Base-by-base conservation (phyloP, 2,329 filamentous ascomycete genomes). In the Curvularia spicifera region DNA sequence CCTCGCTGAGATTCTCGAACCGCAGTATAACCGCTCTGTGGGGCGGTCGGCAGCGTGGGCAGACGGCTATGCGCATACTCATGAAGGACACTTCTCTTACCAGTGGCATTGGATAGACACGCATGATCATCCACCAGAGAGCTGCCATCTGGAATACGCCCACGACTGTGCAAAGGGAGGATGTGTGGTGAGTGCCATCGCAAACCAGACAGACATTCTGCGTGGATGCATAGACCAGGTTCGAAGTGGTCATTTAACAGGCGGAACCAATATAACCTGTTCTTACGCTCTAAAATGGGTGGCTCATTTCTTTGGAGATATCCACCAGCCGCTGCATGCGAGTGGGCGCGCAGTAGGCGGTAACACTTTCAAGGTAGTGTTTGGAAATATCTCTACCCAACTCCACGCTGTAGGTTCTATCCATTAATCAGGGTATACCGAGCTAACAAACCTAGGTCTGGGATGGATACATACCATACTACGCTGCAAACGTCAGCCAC, bases 21-120 rank as follows among this genome's bases (percentile, higher is more conserved):
- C 76, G 1, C 63, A 76, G 57, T 79, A 78, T 57, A 73, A 77
- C 53, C 70, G 72, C 39, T 78, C 76, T 0, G 74, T 79, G 31
- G 77, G 77, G 6, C 68, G 69, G 35, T 74, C 76, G 1, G 76
- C 77, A 37, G 76, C 76, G 10, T 79, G 76, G 77, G 76, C 76
- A 29, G 76, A 79, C 50, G 69, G 65, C 20, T 78, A 76, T 45
- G 75, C 76, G 2, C 76, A 78, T 44, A 78, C 74, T 2, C 57
- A 64, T 18, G 70, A 77, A 61, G 76, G 76, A n/a, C 70, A 71
- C n/a, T 78, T 75, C 56, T 77, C 73, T 10, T 78, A 78, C 54
- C 76, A 77, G 50, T 79, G 77, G 77, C 76, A 78, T 53, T 79
- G 75, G 74, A 78, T 79, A 51, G 75, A 77, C 48, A 67, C 75